Evolutionary conservation across 208 protist genomes (phyloP).

Genomic region (Leishmania turanica): DNA sequence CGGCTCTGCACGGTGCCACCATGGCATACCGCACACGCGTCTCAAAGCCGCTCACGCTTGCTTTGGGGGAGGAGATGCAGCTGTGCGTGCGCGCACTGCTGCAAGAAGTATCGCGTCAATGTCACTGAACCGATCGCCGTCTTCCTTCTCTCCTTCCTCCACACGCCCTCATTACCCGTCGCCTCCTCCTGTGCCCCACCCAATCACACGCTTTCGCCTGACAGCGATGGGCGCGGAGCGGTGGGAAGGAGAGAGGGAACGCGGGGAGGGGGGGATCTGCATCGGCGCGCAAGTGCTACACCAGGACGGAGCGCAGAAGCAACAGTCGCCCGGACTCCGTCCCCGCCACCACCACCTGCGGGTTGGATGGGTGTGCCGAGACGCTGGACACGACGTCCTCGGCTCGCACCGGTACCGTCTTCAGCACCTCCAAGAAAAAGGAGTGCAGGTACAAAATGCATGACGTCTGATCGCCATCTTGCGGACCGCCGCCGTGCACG

Average conservation of each 20-base stretch:
- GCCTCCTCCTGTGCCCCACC: not conserved
- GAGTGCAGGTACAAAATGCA: conserved; percentile 74
- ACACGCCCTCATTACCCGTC: not conserved
- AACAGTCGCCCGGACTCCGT: conserved; percentile 28
- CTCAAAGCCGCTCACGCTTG: not conserved
- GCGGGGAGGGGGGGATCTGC: not conserved
- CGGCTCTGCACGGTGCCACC: not conserved
- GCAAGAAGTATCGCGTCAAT: not conserved
- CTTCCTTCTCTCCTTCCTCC: not conserved
- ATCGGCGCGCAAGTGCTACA: not conserved
- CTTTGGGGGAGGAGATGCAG: not conserved
- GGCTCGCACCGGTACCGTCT: conserved; percentile 49
- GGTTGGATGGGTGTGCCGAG: conserved; percentile 60
- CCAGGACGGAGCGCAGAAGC: conserved; percentile 16
- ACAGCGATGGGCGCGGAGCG: not conserved
- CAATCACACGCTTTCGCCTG: not conserved
- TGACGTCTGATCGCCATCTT: not conserved
- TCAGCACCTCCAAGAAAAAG: conserved; percentile 64
- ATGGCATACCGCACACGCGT: not conserved
- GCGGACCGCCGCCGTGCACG: not conserved
- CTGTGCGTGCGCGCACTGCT: not conserved
- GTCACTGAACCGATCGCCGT: not conserved
- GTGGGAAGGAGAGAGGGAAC: too few relatives aligned
- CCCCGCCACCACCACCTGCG: conserved; percentile 74
- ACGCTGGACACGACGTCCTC: conserved; percentile 38